These are phyloP conservation scores for Magnusiomyces ingens DNA, from an alignment of 1,139 yeast species.

Conservation along the genomic window DNA sequence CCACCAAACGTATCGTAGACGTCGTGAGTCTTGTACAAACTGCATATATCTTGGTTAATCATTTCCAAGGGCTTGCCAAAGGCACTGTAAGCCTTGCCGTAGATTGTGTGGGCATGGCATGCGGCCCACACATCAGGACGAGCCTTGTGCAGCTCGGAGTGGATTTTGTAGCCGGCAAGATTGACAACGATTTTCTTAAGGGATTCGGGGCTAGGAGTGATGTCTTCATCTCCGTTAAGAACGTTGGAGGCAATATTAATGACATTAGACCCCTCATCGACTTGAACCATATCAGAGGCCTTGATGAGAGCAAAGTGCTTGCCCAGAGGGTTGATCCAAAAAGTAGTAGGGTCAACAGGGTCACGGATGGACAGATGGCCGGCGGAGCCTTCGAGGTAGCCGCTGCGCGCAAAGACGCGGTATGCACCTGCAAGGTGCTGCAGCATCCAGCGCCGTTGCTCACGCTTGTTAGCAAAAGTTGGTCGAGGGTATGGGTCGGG, in stretches of 20 bases:
- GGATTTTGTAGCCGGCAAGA: conserved; percentile 77
- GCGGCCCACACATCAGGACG: conserved; percentile 79
- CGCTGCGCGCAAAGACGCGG: conserved; percentile 66
- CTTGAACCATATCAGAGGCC: conserved; percentile 70
- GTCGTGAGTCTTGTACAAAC: conserved; percentile 57
- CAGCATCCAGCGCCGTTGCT: conserved; percentile 54
- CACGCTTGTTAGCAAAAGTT: conserved; percentile 42
- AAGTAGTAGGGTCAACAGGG: conserved; percentile 62
- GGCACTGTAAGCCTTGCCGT: conserved; percentile 70
- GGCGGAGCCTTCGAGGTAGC: conserved; percentile 70
- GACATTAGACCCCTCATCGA: conserved; percentile 63
- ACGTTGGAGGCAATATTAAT: conserved; percentile 32
- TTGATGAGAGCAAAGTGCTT: conserved; percentile 62
- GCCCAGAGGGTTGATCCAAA: conserved; percentile 77
- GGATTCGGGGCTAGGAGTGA: background rate
- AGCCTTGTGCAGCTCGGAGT: conserved; percentile 66
- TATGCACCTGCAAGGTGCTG: conserved; percentile 82
- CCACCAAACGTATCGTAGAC: conserved; percentile 73
- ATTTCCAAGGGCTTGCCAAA: conserved; percentile 68
- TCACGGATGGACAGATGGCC: conserved; percentile 79
- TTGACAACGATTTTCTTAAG: conserved; percentile 46
- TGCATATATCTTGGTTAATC: conserved; percentile 74
- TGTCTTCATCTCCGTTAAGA: no score
- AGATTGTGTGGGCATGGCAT: conserved; percentile 69
- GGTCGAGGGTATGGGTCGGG: conserved; percentile 38